Percentiles rank a stretch among this genome's conserved stretches.
Evolutionary conservation across 768 basidiomycete genomes (phyloP).

Genomic region (Lentinula aciculospora): DNA sequence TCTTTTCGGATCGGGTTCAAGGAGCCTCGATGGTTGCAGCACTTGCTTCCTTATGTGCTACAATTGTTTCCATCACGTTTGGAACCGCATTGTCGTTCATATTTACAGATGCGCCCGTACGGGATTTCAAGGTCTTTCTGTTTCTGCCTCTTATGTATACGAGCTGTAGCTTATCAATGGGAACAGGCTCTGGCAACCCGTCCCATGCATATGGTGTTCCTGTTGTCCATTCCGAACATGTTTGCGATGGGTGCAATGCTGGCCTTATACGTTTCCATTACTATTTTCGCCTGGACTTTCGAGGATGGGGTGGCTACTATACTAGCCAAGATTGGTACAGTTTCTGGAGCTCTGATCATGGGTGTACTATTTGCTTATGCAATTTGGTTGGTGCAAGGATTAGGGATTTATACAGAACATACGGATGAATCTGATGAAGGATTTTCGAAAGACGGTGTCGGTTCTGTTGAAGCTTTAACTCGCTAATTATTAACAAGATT

Average conservation of each 20-base stretch:
- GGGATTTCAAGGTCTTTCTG: constrained; percentile 2
- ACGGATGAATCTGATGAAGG: not conserved
- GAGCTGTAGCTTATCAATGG: not conserved
- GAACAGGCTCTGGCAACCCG: constrained; percentile 3
- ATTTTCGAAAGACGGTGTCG: not conserved
- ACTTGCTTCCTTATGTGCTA: constrained; percentile 9
- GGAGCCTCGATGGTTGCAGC: constrained; percentile 9
- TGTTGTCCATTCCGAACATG: constrained; percentile 10
- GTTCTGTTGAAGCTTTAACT: not conserved
- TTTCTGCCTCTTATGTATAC: not conserved
- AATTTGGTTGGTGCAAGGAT: constrained; percentile 9
- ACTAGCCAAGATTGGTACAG: constrained; percentile 11
- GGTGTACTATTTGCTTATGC: constrained; percentile 4
- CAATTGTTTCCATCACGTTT: constrained; percentile 10
- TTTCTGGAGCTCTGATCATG: constrained; percentile 9
- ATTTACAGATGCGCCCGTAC: constrained; percentile 8
- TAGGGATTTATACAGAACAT: not conserved
- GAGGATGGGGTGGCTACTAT: constrained; percentile 1
- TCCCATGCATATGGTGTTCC: constrained; percentile 8
- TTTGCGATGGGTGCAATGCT: constrained; percentile 12
- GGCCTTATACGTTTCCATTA: constrained; percentile 10
- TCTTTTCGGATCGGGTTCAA: constrained; percentile 9
- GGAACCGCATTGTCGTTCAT: constrained; percentile 11
- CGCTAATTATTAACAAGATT: too few relatives aligned
- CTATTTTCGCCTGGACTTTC: constrained; percentile 8